phyloP scores from a whole-genome alignment of 2,329 filamentous ascomycete species.

The Colletotrichum sp. region DNA sequence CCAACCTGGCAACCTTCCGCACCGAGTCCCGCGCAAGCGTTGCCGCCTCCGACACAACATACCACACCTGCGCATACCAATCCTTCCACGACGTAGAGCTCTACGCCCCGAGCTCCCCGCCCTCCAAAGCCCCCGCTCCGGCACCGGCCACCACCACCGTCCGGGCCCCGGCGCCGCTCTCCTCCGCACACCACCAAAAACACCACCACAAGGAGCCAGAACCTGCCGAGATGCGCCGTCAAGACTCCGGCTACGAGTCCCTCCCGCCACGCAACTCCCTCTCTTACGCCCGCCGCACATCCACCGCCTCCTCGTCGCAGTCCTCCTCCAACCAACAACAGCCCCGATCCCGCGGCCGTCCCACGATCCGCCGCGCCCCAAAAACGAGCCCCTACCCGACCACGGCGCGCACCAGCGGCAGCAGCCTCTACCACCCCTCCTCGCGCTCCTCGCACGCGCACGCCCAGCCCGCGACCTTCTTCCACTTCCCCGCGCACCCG shows the following conservation, averaged over 20 bases:
- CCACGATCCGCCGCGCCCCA: constrained; percentile 44
- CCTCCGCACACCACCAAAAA: constrained; percentile 7
- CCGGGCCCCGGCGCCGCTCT: constrained; percentile 7
- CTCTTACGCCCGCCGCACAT: constrained; percentile 36
- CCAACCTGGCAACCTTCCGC: constrained; percentile 24
- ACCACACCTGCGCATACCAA: constrained; percentile 39
- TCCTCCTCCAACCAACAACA: constrained; percentile 28
- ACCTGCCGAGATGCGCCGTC: constrained; percentile 52
- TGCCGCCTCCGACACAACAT: constrained; percentile 54
- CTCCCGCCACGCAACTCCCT: constrained; percentile 45
- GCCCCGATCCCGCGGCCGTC: constrained; percentile 41
- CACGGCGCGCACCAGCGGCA: constrained; percentile 10
- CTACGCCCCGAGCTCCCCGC: constrained; percentile 43
- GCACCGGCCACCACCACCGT: constrained; percentile 1
- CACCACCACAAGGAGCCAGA: constrained; percentile 26
- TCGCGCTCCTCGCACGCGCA: constrained; percentile 4
- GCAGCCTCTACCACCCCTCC: constrained; percentile 13
- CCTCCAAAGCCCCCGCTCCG: constrained; percentile 21
- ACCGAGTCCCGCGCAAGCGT: constrained; percentile 44
- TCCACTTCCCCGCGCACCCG: constrained; percentile 50
- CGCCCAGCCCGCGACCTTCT: constrained; percentile 45
- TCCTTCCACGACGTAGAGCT: constrained; percentile 58
- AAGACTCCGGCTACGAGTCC: constrained; percentile 66
- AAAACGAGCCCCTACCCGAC: constrained; percentile 36
- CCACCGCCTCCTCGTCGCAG: constrained; percentile 32